A percentile compares a stretch with the other conserved stretches of the same genome.
Conservation (phyloP, 2,329 filamentous ascomycete species). For the Xylariaceae sp. region DNA sequence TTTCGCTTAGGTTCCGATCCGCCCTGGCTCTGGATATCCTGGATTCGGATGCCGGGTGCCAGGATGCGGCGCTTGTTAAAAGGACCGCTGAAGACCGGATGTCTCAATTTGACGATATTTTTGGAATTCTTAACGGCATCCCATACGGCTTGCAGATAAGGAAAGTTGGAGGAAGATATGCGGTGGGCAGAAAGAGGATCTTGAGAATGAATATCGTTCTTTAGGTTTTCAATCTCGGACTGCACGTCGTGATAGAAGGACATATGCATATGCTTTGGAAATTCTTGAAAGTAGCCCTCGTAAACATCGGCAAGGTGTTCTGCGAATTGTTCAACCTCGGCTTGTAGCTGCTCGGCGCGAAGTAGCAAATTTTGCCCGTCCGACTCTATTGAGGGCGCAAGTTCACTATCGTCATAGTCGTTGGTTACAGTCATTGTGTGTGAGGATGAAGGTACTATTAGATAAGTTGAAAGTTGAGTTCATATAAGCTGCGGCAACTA, state of each 20-base stretch:
- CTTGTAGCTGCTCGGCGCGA: constrained; percentile 30
- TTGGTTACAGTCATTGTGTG: too few species aligned
- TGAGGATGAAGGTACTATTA: too few species aligned
- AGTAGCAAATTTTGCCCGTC: too few species aligned
- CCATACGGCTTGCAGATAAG: constrained; percentile 41
- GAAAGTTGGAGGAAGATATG: constrained; percentile 39
- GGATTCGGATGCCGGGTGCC: constrained; percentile 40
- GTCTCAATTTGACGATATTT: constrained; percentile 41
- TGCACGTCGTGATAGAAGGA: constrained; percentile 34
- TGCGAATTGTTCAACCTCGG: constrained; percentile 36
- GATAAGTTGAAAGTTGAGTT: too few species aligned
- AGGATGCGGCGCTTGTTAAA: constrained; percentile 36
- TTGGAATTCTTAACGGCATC: constrained; percentile 39
- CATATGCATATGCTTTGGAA: constrained; percentile 35
- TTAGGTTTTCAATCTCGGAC: constrained; percentile 33
- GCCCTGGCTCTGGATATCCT: constrained; percentile 35
- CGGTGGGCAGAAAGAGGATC: constrained; percentile 34
- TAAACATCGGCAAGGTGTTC: constrained; percentile 36
- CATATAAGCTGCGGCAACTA: too few species aligned
- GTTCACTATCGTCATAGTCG: too few species aligned
- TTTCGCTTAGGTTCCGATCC: constrained; percentile 34
- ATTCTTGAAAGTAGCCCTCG: constrained; percentile 39
- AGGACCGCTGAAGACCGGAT: constrained; percentile 36
- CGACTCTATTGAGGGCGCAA: too few species aligned
- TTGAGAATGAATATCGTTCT: constrained; percentile 28